A percentile compares a stretch with the other conserved stretches of the same genome.
phyloP scores from a whole-genome alignment of 2,329 filamentous ascomycete genomes.

The Phialophora verrucosa region DNA sequence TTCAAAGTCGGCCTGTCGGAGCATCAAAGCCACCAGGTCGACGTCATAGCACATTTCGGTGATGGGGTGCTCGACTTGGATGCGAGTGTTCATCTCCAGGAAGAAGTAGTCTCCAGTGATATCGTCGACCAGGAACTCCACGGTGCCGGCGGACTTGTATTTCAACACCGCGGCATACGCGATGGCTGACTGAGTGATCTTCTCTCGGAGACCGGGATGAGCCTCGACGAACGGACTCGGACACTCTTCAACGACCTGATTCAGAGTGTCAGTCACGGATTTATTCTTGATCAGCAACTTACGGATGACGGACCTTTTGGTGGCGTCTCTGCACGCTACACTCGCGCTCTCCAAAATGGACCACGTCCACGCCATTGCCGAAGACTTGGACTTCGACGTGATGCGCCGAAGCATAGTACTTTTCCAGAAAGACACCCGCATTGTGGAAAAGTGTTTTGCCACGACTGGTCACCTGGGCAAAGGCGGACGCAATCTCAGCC shows the following conservation, averaged over 20 bases:
- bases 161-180: conserved; percentile 61
- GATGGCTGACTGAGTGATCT: conserved; percentile 70
- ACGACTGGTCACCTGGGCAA: conserved; percentile 74
- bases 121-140: conserved; percentile 89
- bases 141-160: conserved; percentile 86
- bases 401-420: conserved; percentile 55
- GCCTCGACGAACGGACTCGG: conserved; percentile 71
- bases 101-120: conserved; percentile 77
- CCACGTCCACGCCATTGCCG: conserved; percentile 77
- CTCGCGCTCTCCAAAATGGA: conserved; percentile 84
- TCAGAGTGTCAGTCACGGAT: background rate
- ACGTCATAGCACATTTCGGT: conserved; percentile 62
- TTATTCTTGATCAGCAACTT: background rate
- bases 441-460: conserved; percentile 81
- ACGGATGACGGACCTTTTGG: conserved; percentile 70
- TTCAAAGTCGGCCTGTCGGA: conserved; percentile 60
- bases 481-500: conserved; percentile 71
- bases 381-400: conserved; percentile 85
- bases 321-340: conserved; percentile 86
- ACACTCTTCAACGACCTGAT: conserved; percentile 70
- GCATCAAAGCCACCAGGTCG: conserved; percentile 62
- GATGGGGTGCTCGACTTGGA: conserved; percentile 62
- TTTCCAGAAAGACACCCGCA: conserved; percentile 81
- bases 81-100: conserved; percentile 63
- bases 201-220: conserved; percentile 65